Percentiles rank a stretch among this genome's conserved stretches.
These are phyloP conservation scores for Colletotrichum abscissum DNA, from an alignment of 2,329 filamentous ascomycete species.

Conservation along the genomic window DNA sequence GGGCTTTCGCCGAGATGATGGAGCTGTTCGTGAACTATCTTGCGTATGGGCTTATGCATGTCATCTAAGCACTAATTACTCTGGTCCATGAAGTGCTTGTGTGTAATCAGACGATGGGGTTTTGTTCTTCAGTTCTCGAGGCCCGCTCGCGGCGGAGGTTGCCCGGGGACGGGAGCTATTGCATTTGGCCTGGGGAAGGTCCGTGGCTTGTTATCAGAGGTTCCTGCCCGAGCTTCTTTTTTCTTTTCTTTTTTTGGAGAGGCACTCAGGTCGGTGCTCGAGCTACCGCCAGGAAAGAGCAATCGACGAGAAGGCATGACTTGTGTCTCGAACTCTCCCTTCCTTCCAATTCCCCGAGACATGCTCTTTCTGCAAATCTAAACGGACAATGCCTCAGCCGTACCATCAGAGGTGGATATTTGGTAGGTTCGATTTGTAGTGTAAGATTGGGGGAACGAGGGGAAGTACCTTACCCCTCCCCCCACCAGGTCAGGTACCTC, in stretches of 20 bases:
- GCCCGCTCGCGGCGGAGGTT: no score
- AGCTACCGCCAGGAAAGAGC: no score
- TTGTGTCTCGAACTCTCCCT: neutral
- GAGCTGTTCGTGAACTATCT: neutral
- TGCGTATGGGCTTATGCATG: neutral
- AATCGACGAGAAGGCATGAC: no score
- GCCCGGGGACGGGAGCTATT: no score
- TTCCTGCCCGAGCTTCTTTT: no score
- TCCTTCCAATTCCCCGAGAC: neutral
- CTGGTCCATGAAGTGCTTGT: no score
- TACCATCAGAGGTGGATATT: neutral
- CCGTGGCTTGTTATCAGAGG: no score
- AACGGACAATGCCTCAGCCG: neutral
- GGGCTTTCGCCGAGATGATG: neutral
- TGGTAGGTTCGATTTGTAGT: neutral
- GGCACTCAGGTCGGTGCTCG: no score
- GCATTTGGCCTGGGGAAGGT: no score
- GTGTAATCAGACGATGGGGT: no score
- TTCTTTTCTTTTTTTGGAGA: no score
- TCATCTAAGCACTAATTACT: neutral
- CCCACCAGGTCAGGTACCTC: neutral
- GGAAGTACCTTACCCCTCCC: neutral
- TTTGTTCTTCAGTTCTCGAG: no score
- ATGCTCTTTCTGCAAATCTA: neutral
- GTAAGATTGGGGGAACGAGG: neutral